Evolutionary conservation across 208 protist species (phyloP).

Genomic region (Phytomonas serpens): DNA sequence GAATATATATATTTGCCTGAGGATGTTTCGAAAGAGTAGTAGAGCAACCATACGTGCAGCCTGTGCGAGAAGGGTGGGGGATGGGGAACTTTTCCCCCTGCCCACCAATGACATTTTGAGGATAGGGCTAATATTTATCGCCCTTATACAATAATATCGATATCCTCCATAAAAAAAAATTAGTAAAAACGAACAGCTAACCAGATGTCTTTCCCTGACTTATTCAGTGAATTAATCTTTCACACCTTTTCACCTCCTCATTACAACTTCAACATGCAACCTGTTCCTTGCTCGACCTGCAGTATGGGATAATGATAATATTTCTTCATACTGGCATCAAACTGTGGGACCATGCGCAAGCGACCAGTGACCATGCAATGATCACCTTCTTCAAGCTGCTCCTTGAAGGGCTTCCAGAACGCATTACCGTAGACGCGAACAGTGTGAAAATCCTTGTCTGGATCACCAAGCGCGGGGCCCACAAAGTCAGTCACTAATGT

Average conservation of each 20-base stretch:
- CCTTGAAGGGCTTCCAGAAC: constrained; percentile 36
- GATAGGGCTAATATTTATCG: neutral
- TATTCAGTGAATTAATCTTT: neutral
- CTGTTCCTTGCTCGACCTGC: constrained; percentile 56
- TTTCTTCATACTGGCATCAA: constrained; percentile 56
- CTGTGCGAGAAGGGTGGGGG: neutral
- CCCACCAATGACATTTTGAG: neutral
- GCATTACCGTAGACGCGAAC: constrained; percentile 63
- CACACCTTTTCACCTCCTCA: neutral
- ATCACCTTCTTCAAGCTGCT: constrained; percentile 33
- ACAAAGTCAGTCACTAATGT: constrained; percentile 76
- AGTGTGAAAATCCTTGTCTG: constrained; percentile 83
- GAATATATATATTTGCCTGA: too few relatives aligned
- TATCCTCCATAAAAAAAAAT: neutral
- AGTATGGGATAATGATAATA: constrained; percentile 88
- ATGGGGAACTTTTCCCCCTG: neutral
- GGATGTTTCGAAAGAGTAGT: neutral
- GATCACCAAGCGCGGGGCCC: constrained; percentile 62
- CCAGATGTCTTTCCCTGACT: neutral
- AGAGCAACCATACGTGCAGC: neutral
- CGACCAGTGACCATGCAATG: constrained; percentile 56
- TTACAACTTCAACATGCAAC: constrained; percentile 18
- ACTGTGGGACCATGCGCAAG: constrained; percentile 83
- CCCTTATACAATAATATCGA: neutral
- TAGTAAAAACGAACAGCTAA: neutral